Percentiles rank a stretch among this genome's conserved stretches.
Evolutionary conservation across 495 filamentous ascomycete species (phyloP).

Genomic region (Lasiosphaeria miniovina): DNA sequence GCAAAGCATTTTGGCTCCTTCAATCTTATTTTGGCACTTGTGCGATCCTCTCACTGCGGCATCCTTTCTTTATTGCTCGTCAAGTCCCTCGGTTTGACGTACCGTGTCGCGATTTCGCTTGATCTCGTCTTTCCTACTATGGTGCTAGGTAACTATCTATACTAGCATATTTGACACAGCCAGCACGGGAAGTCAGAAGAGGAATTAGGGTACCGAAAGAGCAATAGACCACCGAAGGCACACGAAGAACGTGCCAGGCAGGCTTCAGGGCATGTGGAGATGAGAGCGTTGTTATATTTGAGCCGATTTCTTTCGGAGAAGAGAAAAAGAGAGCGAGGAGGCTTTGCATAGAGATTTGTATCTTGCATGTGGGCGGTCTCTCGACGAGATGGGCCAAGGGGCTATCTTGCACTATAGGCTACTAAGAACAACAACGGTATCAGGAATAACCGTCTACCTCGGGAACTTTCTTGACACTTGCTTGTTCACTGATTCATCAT

Average conservation of each 20-base stretch:
- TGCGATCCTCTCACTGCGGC: background rate
- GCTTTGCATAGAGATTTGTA: background rate
- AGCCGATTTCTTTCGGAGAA: background rate
- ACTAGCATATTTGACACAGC: no score
- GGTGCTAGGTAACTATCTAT: no score
- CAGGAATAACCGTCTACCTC: no score
- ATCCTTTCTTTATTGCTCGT: background rate
- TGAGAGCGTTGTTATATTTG: background rate
- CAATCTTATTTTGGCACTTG: background rate
- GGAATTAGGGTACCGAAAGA: no score
- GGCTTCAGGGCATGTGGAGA: no score
- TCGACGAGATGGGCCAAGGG: background rate
- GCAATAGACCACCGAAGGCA: no score
- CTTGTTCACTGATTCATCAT: no score
- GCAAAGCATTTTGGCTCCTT: background rate
- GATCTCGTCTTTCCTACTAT: no score
- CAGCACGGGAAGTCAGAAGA: no score
- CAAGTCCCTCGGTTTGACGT: background rate
- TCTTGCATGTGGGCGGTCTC: background rate
- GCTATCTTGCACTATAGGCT: background rate
- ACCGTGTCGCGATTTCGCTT: background rate
- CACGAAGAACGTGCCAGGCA: no score
- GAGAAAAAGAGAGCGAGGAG: background rate
- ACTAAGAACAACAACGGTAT: no score
- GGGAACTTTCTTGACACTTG: no score